Base-by-base conservation (phyloP, 2,329 filamentous ascomycete species). In the Colletotrichum cereale region DNA sequence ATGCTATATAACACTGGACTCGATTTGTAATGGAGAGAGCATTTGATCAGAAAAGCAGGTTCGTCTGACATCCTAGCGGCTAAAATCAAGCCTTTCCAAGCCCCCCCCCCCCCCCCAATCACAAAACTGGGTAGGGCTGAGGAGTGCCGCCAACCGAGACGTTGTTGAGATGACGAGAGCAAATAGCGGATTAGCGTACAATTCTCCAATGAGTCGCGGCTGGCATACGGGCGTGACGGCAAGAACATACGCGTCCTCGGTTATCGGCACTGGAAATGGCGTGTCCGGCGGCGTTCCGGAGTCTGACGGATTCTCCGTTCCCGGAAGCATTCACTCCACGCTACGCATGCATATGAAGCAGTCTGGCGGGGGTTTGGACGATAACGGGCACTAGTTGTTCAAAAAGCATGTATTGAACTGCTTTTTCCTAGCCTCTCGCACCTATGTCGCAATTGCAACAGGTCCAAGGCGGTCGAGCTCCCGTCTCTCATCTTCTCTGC, bases 91-190 rank as follows among this genome's bases (percentile, higher is more conserved):
- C 55, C 18, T 56, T 10, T 24, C 10, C 16, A 60, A 44, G 36
- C 55, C 18, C 36, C 10, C 14, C 10, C 5, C 21, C 16, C 44
- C 11, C n/a, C 0, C 14, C 16, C 26, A 2, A 6, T 7, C 18
- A 31, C 4, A 44, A 60, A 38, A 3, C 14, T 31, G 8, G 16
- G 36, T 31, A 60, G 38, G 56, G 56, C 38, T 60, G 56, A 79
- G 75, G 53, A 4, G n/a, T n/a, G 21, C 24, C 34, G 10, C 7
- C 6, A 11, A 18, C 2, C 12, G 2, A n/a, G n/a, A 24, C 4
- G 21, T 11, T 21, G n/a, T 16, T 18, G 5, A n/a, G 53, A 16
- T 12, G n/a, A 14, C n/a, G 24, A 24, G 3, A n/a, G 3, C 18
- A 44, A 24, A 10, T 36, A 57, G 0, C 7, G n/a, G 16, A 34